Evolutionary conservation across 768 basidiomycete species (phyloP).

Genomic region (Pleurotus cornucopiae): DNA sequence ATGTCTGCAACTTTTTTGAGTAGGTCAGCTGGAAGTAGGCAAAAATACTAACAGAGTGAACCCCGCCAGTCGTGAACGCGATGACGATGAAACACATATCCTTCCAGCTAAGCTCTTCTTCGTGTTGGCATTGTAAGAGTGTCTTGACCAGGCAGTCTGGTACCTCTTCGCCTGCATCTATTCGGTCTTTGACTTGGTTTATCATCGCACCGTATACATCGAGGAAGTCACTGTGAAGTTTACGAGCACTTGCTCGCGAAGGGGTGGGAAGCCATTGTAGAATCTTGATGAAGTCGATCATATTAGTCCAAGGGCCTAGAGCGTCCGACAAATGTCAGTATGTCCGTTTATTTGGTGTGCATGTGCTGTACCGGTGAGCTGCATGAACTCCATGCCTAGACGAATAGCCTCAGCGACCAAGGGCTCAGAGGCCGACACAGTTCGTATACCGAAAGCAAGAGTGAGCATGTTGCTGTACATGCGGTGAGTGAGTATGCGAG

Average conservation of each 20-base stretch:
- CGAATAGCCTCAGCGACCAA: conserved; percentile 13
- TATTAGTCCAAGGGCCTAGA: conserved; percentile 17
- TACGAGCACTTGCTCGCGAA: conserved; percentile 11
- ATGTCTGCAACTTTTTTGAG: conserved; percentile 13
- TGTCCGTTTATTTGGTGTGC: too few relatives aligned
- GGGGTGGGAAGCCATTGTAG: conserved; percentile 15
- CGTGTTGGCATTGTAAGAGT: conserved; percentile 19
- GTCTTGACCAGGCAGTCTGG: conserved; percentile 29
- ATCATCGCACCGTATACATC: conserved; percentile 27
- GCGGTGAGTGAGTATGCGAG: neutral
- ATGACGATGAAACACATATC: conserved; percentile 26
- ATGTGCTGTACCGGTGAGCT: conserved; percentile 8
- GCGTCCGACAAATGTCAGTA: too few relatives aligned
- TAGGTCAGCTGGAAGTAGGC: neutral
- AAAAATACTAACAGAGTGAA: conserved; percentile 21
- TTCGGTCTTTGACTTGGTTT: conserved; percentile 18
- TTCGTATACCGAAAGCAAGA: conserved; percentile 18
- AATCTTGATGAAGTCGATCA: conserved; percentile 16
- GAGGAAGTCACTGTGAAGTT: conserved; percentile 18
- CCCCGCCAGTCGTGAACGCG: conserved; percentile 26
- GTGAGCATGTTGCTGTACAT: conserved; percentile 17
- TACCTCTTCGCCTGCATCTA: conserved; percentile 25
- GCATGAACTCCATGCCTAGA: conserved; percentile 18
- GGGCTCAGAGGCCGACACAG: conserved; percentile 10
- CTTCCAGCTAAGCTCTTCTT: conserved; percentile 24